A percentile compares a stretch with the other conserved stretches of the same genome.
Conservation (phyloP, 371 early-diverging fungal species). For the Parasitella parasitica region DNA sequence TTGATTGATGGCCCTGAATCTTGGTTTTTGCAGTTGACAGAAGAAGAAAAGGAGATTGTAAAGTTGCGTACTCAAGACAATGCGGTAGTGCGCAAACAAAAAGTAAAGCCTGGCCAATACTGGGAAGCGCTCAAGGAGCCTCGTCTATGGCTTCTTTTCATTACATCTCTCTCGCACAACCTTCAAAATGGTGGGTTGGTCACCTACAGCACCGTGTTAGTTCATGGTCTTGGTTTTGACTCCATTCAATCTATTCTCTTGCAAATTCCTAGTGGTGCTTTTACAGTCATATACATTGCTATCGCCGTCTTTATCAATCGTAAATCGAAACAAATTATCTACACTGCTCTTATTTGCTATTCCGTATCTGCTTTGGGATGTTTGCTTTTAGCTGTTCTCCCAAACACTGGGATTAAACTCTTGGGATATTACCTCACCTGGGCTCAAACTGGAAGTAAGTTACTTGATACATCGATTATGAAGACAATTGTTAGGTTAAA, state of each 20-base stretch:
- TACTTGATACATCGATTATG: too few relatives aligned
- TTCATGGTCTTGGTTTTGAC: slow-evolving; percentile 29
- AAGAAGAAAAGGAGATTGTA: slow-evolving; percentile 25
- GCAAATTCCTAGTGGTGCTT: slow-evolving; percentile 33
- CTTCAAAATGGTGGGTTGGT: slow-evolving; percentile 35
- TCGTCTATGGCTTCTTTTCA: slow-evolving; percentile 18
- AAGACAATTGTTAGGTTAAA: too few relatives aligned
- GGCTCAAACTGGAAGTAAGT: slow-evolving; percentile 18
- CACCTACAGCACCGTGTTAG: slow-evolving; percentile 30
- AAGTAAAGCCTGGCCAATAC: slow-evolving; percentile 12
- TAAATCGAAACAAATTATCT: slow-evolving; percentile 16
- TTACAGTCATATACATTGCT: slow-evolving; percentile 14
- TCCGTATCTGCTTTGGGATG: slow-evolving; percentile 17
- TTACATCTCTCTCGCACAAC: slow-evolving; percentile 16
- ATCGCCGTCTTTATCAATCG: slow-evolving; percentile 14
- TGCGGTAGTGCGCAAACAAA: slow-evolving; percentile 18
- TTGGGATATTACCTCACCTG: slow-evolving; percentile 30
- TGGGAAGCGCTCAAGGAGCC: slow-evolving; percentile 26
- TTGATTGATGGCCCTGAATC: slow-evolving; percentile 23
- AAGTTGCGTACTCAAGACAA: slow-evolving; percentile 24
- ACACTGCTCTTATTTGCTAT: slow-evolving; percentile 15
- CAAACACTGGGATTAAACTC: slow-evolving; percentile 25
- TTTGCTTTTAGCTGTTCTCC: slow-evolving; percentile 24
- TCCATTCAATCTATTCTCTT: slow-evolving; percentile 33
- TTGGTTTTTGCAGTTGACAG: slow-evolving; percentile 15